A percentile compares a stretch with the other conserved stretches of the same genome.
Evolutionary conservation across 441 rosid genomes (phyloP).

Genomic region (Pelargonium cotyledonis): DNA sequence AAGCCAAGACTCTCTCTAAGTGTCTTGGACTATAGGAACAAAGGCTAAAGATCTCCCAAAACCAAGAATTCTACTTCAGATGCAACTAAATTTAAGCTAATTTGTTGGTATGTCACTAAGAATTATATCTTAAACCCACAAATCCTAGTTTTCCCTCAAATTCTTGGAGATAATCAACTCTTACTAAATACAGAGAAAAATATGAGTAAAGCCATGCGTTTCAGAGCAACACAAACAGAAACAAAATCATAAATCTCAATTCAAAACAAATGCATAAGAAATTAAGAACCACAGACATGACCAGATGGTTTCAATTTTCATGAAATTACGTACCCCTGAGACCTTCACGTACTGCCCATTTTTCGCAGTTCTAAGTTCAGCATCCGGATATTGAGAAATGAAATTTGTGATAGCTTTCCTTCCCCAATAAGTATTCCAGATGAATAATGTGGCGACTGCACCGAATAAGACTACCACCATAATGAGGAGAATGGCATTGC

Average conservation of each 20-base stretch:
- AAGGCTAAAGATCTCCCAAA: no score
- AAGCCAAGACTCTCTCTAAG: no score
- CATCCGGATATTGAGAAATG: conserved; percentile 77
- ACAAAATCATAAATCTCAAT: not conserved
- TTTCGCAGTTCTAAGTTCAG: conserved; percentile 91
- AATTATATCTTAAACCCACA: no score
- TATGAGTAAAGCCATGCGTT: not conserved
- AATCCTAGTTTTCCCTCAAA: not conserved
- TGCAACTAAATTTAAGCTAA: no score
- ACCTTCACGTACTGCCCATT: conserved; percentile 97
- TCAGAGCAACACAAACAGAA: no score
- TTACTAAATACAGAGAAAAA: not conserved
- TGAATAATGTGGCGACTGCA: conserved; percentile 57
- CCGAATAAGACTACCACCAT: conserved; percentile 65
- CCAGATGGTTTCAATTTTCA: not conserved
- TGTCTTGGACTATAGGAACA: no score
- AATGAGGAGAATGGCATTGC: conserved; percentile 70
- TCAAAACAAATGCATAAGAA: not conserved
- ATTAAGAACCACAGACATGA: not conserved
- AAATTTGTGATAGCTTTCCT: conserved; percentile 67
- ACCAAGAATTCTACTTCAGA: no score
- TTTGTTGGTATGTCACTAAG: no score
- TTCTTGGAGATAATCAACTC: not conserved
- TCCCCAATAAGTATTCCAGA: conserved; percentile 86
- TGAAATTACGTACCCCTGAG: conserved; percentile 69